Percentiles rank a stretch among this genome's conserved stretches.
Evolutionary conservation across 495 filamentous ascomycete species (phyloP).

Genomic region (Umbilicaria muhlenbergii): DNA sequence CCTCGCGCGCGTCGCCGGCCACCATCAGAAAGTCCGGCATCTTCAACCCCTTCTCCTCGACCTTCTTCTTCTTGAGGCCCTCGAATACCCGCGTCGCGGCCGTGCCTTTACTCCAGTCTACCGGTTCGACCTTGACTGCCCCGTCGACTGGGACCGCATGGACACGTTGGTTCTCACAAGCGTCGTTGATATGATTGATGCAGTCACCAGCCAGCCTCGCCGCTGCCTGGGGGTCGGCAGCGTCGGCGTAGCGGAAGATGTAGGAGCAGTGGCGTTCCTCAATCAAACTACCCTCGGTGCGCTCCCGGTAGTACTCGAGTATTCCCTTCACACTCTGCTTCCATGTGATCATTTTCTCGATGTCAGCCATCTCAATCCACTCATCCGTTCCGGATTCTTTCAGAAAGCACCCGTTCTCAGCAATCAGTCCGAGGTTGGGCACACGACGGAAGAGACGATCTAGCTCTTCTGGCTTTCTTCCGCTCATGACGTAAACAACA

Average conservation of each 20-base stretch:
- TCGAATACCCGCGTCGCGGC: conserved; percentile 58
- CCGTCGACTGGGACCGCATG: conserved; percentile 70
- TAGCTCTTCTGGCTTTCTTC: conserved; percentile 70
- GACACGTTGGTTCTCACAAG: conserved; percentile 64
- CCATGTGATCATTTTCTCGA: conserved; percentile 50
- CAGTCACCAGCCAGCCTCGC: conserved; percentile 68
- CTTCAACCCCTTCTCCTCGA: conserved; percentile 17
- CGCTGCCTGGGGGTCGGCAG: conserved; percentile 58
- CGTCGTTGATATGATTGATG: conserved; percentile 85
- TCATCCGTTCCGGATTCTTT: conserved; percentile 46
- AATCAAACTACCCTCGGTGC: conserved; percentile 71
- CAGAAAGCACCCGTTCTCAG: conserved; percentile 84
- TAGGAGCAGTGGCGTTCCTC: conserved; percentile 77
- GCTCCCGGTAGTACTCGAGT: conserved; percentile 73
- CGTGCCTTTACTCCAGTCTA: conserved; percentile 68
- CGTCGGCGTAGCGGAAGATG: conserved; percentile 72
- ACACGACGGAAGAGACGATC: conserved; percentile 69
- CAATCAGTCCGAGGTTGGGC: conserved; percentile 67
- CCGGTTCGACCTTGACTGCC: conserved; percentile 64
- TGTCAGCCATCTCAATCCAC: conserved; percentile 64
- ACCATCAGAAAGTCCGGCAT: conserved; percentile 68
- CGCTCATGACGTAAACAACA: conserved; percentile 86
- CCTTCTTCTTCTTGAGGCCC: conserved; percentile 17
- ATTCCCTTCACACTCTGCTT: conserved; percentile 63
- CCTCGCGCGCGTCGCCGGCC: conserved; percentile 75